A percentile compares a stretch with the other conserved stretches of the same genome.
phyloP scores from a whole-genome alignment of 1,284 basidiomycete species.

The Austroboletus niveus region DNA sequence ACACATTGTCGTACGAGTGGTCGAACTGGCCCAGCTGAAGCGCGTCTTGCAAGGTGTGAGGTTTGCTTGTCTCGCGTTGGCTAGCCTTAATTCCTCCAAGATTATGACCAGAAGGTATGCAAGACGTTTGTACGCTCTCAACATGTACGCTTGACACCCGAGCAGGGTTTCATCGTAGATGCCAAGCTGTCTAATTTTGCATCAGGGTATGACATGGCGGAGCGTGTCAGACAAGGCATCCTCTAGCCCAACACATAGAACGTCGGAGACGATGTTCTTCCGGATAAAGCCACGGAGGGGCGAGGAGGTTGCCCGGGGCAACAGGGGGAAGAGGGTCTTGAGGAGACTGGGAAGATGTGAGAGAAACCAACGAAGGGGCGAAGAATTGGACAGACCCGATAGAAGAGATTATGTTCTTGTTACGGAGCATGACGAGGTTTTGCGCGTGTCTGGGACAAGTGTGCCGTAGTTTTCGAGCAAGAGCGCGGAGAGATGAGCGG shows the following conservation, averaged over 20 bases:
- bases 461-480: constrained; percentile 75
- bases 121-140: background rate
- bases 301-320: constrained; percentile 87
- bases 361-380: background rate
- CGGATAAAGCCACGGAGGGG: constrained; percentile 83
- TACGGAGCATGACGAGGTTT: constrained; percentile 89
- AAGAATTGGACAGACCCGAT: constrained; percentile 67
- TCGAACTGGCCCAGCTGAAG: constrained; percentile 65
- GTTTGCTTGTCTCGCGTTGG: background rate
- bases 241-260: constrained; percentile 39
- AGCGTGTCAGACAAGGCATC: constrained; percentile 23
- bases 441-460: constrained; percentile 77
- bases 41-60: constrained; percentile 64
- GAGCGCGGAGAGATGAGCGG: constrained; percentile 64
- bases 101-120: constrained; percentile 61
- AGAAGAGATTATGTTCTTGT: constrained; percentile 90
- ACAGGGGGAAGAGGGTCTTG: constrained; percentile 88
- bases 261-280: constrained; percentile 95
- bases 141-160: constrained; percentile 1
- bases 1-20: constrained; percentile 72
- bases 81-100: constrained; percentile 35
- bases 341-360: constrained; percentile 61
- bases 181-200: constrained; percentile 75
- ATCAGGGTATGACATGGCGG: constrained; percentile 62
- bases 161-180: constrained; percentile 73